Base-by-base conservation (phyloP, 371 early-diverging fungal species). In the Mucor sp. region DNA sequence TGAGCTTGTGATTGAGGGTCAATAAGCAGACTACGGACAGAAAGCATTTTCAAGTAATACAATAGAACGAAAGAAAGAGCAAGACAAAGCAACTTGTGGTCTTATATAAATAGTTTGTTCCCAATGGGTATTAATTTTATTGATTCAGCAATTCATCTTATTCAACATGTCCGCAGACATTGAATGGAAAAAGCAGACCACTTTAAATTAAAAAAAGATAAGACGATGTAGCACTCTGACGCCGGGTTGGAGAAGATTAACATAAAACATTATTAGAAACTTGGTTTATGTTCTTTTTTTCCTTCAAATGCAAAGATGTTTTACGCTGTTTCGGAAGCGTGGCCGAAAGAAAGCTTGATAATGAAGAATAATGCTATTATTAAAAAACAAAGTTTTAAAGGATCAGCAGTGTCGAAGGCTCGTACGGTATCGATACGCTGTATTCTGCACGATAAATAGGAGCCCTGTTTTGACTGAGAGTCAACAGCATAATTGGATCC, bases 11-110 rank as follows among this genome's bases (percentile, higher is more conserved):
- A 15, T 19, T 35, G 33, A 32, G 32, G 25, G 6, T 58, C 58
- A 15, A 55, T 58, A 11, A 43, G 44, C 47, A 65, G 33, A 23
- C 44, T 65, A 44, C 60, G 44, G 5, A 44, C 30, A 44, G 60
- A 60, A 27, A 60, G 60, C 60, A 60, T 60, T n/a, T 19, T 58
- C 7, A 35, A 44, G 8, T 19, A 44, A 44, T 19, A 44, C 19
- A 44, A 44, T 6, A 1, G 17, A 58, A 33, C 19, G 33, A 58
- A 58, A 58, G 21, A 32, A 9, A n/a, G 39, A 21, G 6, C 7
- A 32, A 53, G 23, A 53, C 1, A 6, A 15, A 23, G 53, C 28
- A 3, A 14, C 4, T 28, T 53, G 37, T 37, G 14, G 37, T 4
- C 37, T 30, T 30, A 14, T 30, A 14, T 37, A 37, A 37, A 23